Evolutionary conservation across 208 protist species (phyloP).

Genomic region (Trypanosoma melophagium): DNA sequence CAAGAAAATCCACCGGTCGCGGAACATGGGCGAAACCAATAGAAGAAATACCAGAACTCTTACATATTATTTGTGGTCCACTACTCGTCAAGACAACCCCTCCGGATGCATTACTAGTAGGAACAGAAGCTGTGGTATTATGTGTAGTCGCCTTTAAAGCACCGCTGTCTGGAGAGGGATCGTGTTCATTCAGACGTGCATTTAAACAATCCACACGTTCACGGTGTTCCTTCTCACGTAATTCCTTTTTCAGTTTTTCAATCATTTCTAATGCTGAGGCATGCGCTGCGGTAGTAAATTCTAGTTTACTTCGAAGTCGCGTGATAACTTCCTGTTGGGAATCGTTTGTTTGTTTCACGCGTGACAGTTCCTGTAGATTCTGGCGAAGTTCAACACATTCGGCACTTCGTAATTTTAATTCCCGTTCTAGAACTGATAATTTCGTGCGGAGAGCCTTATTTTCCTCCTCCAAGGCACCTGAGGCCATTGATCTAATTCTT

Average conservation of each 20-base stretch:
- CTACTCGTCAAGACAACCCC: constrained; percentile 40
- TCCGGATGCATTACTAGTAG: constrained; percentile 10
- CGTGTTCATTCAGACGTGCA: constrained; percentile 19
- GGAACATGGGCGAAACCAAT: constrained; percentile 43
- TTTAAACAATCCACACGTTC: constrained; percentile 32
- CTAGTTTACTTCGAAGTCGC: constrained; percentile 38
- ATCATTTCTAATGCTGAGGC: constrained; percentile 49
- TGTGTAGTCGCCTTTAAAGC: too few relatives aligned
- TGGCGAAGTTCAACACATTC: constrained; percentile 56
- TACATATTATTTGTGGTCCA: constrained; percentile 60
- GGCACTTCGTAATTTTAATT: constrained; percentile 60
- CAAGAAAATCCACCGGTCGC: constrained; percentile 58
- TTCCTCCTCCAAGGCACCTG: constrained; percentile 31
- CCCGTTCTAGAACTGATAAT: constrained; percentile 50
- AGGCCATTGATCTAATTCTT: constrained; percentile 2
- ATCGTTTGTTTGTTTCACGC: constrained; percentile 50
- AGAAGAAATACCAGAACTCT: constrained; percentile 78
- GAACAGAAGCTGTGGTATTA: too few relatives aligned
- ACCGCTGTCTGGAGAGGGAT: background rate
- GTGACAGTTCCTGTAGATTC: constrained; percentile 42
- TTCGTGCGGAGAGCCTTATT: constrained; percentile 58
- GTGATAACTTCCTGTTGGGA: constrained; percentile 62
- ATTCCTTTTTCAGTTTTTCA: constrained; percentile 34
- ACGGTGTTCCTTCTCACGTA: constrained; percentile 45
- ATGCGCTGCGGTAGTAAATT: constrained; percentile 35